Evolutionary conservation across 1,139 yeast species (phyloP).

Genomic region (Geotrichum histeridarum): DNA sequence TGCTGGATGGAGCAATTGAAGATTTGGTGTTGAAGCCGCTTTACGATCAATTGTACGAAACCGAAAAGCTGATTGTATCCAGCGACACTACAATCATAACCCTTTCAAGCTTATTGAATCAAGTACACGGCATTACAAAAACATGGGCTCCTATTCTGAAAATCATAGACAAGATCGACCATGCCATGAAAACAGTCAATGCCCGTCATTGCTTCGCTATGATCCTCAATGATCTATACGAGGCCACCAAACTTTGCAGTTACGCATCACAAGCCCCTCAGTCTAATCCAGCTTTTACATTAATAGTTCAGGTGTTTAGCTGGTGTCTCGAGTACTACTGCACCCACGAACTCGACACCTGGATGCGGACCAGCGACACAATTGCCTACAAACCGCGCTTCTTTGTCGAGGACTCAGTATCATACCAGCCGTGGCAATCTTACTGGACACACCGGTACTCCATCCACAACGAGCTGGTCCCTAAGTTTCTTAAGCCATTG

Average conservation of each 20-base stretch:
- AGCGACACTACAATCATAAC: neutral
- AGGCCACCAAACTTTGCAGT: neutral
- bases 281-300: neutral
- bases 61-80: constrained; percentile 1
- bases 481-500: constrained; percentile 1
- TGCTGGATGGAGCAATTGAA: constrained; percentile 10
- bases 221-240: neutral
- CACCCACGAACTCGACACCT: neutral
- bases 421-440: neutral
- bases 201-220: constrained; percentile 4
- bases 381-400: neutral
- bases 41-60: neutral
- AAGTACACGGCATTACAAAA: neutral
- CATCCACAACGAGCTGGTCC: neutral
- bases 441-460: constrained; percentile 4
- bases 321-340: constrained; percentile 9
- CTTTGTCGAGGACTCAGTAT: neutral
- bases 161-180: neutral
- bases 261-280: neutral
- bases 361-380: constrained; percentile 7
- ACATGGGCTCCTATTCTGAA: constrained; percentile 8
- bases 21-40: neutral
- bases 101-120: neutral
- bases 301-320: constrained; percentile 3
- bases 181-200: neutral